phyloP scores from a whole-genome alignment of 208 protist species.

The Crithidia acanthocephali region DNA sequence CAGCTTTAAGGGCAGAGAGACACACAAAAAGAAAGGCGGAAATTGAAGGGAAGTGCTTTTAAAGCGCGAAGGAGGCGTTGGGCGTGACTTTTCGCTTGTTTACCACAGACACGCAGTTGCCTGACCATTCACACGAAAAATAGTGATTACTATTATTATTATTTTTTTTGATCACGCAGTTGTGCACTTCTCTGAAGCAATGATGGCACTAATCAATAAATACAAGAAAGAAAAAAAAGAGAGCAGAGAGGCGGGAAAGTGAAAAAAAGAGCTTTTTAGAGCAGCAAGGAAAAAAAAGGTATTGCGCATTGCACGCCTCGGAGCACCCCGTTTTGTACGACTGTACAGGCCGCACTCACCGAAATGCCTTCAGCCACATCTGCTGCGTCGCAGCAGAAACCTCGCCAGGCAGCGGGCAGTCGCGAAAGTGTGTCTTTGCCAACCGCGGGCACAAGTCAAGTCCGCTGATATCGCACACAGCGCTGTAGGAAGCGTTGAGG shows the following conservation, averaged over 20 bases:
- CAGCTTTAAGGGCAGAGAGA: too few relatives aligned
- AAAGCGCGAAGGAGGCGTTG: too few relatives aligned
- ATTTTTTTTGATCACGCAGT: too few relatives aligned
- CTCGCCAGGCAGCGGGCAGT: slow-evolving; percentile 1
- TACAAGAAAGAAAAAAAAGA: neutral
- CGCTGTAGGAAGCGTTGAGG: slow-evolving; percentile 11
- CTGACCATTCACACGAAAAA: too few relatives aligned
- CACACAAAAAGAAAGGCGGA: neutral
- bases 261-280: neutral
- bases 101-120: too few relatives aligned
- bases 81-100: too few relatives aligned
- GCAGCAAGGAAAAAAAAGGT: neutral
- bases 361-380: neutral
- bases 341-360: neutral
- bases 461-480: slow-evolving; percentile 1
- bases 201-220: too few relatives aligned
- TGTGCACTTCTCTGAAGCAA: too few relatives aligned
- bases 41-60: neutral
- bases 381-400: too few relatives aligned
- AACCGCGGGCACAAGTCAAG: slow-evolving; percentile 5
- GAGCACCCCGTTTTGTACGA: too few relatives aligned
- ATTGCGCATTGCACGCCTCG: neutral
- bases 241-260: neutral
- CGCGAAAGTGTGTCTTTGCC: neutral
- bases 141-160: too few relatives aligned